Conservation (phyloP, 1,284 basidiomycete species). For the Fomitopsis betulina region DNA sequence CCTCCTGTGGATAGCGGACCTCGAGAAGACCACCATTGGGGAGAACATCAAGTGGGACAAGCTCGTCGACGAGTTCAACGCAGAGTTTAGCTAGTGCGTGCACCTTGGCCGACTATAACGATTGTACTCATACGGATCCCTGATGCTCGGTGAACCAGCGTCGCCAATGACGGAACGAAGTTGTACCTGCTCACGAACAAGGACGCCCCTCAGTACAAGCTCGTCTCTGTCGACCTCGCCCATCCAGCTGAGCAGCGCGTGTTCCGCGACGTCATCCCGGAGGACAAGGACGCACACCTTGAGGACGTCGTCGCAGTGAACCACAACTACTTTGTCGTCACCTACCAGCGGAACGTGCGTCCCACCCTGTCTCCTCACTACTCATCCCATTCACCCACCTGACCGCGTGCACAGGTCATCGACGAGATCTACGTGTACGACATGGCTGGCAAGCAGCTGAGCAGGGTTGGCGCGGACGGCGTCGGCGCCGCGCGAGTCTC, state of each 20-base stretch:
- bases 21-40: slow-evolving; percentile 53
- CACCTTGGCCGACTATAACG: background rate
- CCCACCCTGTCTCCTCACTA: background rate
- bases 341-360: slow-evolving; percentile 73
- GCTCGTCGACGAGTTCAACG: slow-evolving; percentile 59
- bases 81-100: slow-evolving; percentile 58
- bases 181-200: slow-evolving; percentile 68
- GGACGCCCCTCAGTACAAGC: slow-evolving; percentile 61
- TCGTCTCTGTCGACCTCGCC: slow-evolving; percentile 63
- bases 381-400: background rate
- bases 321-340: slow-evolving; percentile 55
- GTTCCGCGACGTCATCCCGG: slow-evolving; percentile 66
- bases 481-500: slow-evolving; percentile 64
- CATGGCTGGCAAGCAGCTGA: slow-evolving; percentile 52
- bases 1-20: slow-evolving; percentile 69
- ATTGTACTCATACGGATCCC: background rate
- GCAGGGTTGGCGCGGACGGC: slow-evolving; percentile 60
- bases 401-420: slow-evolving; percentile 50
- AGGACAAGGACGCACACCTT: slow-evolving; percentile 63
- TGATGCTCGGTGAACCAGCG: slow-evolving; percentile 32
- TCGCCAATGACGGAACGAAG: slow-evolving; percentile 63
- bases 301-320: slow-evolving; percentile 49
- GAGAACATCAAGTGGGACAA: slow-evolving; percentile 69
- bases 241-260: slow-evolving; percentile 36
- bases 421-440: slow-evolving; percentile 80